phyloP scores from a whole-genome alignment of 768 basidiomycete species.

The Xanthoconium stramineum region DNA sequence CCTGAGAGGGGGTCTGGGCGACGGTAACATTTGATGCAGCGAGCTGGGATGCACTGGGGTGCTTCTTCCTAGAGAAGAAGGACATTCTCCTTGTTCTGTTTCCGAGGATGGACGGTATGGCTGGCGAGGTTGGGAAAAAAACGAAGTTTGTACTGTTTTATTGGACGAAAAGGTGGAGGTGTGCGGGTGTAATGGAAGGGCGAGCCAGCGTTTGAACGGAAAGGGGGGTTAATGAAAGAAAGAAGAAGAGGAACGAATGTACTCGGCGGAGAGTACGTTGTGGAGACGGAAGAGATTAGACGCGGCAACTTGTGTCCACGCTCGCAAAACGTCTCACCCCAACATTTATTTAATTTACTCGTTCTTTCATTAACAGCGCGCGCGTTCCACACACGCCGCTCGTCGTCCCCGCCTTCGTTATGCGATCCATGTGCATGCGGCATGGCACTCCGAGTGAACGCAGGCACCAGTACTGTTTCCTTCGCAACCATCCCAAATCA shows the following conservation, averaged over 20 bases:
- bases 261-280: slow-evolving; percentile 12
- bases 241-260: neutral
- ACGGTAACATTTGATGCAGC: slow-evolving; percentile 48
- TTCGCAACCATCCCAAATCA: slow-evolving; percentile 7
- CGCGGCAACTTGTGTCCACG: slow-evolving; percentile 13
- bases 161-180: slow-evolving; percentile 8
- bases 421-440: slow-evolving; percentile 4
- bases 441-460: neutral
- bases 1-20: slow-evolving; percentile 63
- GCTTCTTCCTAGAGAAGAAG: slow-evolving; percentile 91
- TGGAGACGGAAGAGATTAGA: slow-evolving; percentile 17
- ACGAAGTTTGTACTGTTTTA: slow-evolving; percentile 10
- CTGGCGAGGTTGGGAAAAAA: slow-evolving; percentile 33
- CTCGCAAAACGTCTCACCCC: neutral
- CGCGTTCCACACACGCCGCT: neutral
- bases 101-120: slow-evolving; percentile 69
- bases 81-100: slow-evolving; percentile 76
- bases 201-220: slow-evolving; percentile 25
- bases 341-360: slow-evolving; percentile 1
- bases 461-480: neutral
- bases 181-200: slow-evolving; percentile 6
- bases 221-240: slow-evolving; percentile 11
- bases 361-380: slow-evolving; percentile 5
- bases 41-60: slow-evolving; percentile 48
- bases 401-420: slow-evolving; percentile 10